Conservation (phyloP, 352 stramenopile genomes). For the Phytopythium montanum region DNA sequence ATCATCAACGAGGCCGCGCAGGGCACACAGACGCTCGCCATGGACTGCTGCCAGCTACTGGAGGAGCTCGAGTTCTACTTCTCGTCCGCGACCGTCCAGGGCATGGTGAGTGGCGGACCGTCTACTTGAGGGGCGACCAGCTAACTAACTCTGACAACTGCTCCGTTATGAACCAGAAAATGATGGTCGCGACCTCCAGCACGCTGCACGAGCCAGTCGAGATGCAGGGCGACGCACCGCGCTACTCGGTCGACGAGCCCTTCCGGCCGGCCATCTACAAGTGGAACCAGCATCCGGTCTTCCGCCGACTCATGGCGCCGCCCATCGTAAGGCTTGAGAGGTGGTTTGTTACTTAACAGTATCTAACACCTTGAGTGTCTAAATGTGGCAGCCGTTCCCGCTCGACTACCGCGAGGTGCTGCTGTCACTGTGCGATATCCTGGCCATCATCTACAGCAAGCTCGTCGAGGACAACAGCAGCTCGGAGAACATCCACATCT, state of each 20-base stretch:
- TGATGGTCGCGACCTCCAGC: slow-evolving; percentile 76
- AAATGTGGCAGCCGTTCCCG: slow-evolving; percentile 58
- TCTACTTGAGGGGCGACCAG: no score
- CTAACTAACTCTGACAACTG: background rate
- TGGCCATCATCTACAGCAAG: slow-evolving; percentile 82
- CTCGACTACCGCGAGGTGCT: slow-evolving; percentile 81
- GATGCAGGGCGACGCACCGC: slow-evolving; percentile 27
- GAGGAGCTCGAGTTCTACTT: slow-evolving; percentile 88
- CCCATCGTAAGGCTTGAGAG: slow-evolving; percentile 47
- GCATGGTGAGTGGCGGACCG: slow-evolving; percentile 41
- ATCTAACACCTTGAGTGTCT: background rate
- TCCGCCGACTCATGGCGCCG: slow-evolving; percentile 62
- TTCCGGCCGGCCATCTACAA: slow-evolving; percentile 73
- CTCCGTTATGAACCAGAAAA: slow-evolving; percentile 43
- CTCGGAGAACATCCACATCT: slow-evolving; percentile 68
- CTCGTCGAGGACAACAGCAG: slow-evolving; percentile 72
- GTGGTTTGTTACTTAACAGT: background rate
- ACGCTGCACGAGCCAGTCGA: slow-evolving; percentile 54
- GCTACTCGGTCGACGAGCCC: slow-evolving; percentile 46
- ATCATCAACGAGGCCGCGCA: slow-evolving; percentile 54
- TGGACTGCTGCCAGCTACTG: slow-evolving; percentile 77
- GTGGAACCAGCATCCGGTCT: slow-evolving; percentile 81
- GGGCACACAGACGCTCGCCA: slow-evolving; percentile 52
- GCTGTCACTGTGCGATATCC: slow-evolving; percentile 78
- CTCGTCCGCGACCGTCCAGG: slow-evolving; percentile 64